Evolutionary conservation across 2,329 filamentous ascomycete species (phyloP).

Genomic region (Stemphylium beticola): DNA sequence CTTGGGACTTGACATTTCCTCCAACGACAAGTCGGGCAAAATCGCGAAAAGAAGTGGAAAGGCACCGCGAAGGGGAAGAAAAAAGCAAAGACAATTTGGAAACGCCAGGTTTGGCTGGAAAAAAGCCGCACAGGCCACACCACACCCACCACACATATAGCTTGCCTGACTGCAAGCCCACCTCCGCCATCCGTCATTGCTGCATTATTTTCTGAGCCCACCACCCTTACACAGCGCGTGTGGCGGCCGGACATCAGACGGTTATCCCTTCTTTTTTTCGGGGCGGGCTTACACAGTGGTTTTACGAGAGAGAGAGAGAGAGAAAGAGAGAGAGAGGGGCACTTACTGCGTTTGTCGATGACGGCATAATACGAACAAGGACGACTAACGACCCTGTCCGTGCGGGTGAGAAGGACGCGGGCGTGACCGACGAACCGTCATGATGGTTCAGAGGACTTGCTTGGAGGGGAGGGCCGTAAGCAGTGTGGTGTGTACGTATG

Average conservation of each 20-base stretch:
- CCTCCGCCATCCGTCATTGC: conserved; percentile 9
- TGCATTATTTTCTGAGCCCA: background rate
- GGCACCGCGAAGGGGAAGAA: background rate
- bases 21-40: background rate
- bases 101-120: conserved; percentile 12
- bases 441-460: conserved; percentile 4
- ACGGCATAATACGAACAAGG: conserved; percentile 5
- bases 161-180: background rate
- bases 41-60: background rate
- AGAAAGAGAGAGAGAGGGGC: background rate
- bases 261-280: conserved; percentile 14
- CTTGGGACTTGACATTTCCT: conserved; percentile 7
- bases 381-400: background rate
- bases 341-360: background rate
- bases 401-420: conserved; percentile 3
- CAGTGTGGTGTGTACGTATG: background rate
- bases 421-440: conserved; percentile 7
- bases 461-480: background rate
- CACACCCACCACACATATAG: too few relatives aligned
- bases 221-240: conserved; percentile 16
- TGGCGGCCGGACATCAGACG: background rate
- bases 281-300: conserved; percentile 1
- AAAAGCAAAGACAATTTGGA: conserved; percentile 18
- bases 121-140: conserved; percentile 15
- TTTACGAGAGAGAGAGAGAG: conserved; percentile 7